Base-by-base conservation (phyloP, 2,329 filamentous ascomycete species). In the Claviceps sp. region DNA sequence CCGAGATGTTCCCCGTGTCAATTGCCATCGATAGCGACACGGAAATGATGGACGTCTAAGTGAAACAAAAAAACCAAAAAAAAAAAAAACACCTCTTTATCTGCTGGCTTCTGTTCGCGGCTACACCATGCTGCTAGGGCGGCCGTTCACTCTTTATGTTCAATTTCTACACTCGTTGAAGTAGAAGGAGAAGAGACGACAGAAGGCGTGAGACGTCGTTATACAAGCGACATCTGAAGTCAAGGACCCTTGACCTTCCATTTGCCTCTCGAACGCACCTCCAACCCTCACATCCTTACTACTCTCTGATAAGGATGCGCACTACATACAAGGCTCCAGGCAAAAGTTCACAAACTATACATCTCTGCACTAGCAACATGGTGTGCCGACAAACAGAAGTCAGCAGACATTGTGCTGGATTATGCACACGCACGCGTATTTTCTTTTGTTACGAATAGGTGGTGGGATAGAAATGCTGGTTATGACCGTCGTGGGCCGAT, bases 21-120 rank as follows among this genome's bases (percentile, higher is more conserved):
- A 65, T 67, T 40, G 60, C 63, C 4, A 56, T 56, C n/a, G 67
- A 70, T 49, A 62, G 60, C 45, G 78, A 81, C 56, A 78, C 76
- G 4, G 77, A 79, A 62, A 82, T 82, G 78, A 79, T 70, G 16
- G 78, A 79, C 58, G 76, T 77, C 50, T 81, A 69, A 67, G 2
- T 22, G 13, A 8, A n/a, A n/a, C 16, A 24, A 43, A n/a, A 2
- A n/a, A 26, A 4, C 22, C 1, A 45, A 45, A 18, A 45, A 45
- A 9, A 30, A 30, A 34, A 34, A 11, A 34, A 34, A 34, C 4
- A 34, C 4, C 30, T 4, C 4, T 11, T 11, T 34, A 11, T 11
- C 9, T 34, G 9, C 30, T 34, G 9, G 30, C 30, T 34, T 11
- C 30, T 34, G 30, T 34, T 34, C 3, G 30, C 30, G 30, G 30